A percentile compares a stretch with the other conserved stretches of the same genome.
These are phyloP conservation scores for Endogone sp. DNA, from an alignment of 192 early-diverging fungal genomes.

Conservation along the genomic window DNA sequence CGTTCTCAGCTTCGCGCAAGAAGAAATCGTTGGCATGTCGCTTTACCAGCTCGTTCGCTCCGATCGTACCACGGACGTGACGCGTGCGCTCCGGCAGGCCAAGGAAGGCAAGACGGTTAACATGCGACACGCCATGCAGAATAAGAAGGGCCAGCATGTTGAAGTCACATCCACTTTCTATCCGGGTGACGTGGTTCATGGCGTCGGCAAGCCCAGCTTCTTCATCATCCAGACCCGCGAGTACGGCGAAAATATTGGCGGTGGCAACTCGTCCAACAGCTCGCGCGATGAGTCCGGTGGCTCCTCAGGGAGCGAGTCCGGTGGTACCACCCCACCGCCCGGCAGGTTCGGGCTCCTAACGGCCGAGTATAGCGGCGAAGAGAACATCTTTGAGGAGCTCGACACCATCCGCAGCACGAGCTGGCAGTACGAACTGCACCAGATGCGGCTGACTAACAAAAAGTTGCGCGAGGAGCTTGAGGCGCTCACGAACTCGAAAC, in stretches of 20 bases:
- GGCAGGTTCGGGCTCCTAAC: conserved; percentile 5
- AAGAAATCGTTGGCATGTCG: conserved; percentile 35
- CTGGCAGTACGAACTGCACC: conserved; percentile 65
- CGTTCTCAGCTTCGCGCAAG: conserved; percentile 22
- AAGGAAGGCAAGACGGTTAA: conserved; percentile 31
- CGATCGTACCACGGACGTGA: conserved; percentile 38
- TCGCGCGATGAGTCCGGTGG: background rate
- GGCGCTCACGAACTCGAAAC: conserved; percentile 22
- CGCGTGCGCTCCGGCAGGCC: conserved; percentile 28
- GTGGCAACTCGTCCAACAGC: background rate
- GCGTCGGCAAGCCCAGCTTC: conserved; percentile 19
- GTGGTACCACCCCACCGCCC: background rate
- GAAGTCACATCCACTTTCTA: conserved; percentile 33
- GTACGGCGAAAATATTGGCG: background rate
- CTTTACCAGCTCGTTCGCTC: conserved; percentile 37
- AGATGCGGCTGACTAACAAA: conserved; percentile 51
- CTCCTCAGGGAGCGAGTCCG: background rate
- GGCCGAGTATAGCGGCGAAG: conserved; percentile 14
- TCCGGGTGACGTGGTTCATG: conserved; percentile 26
- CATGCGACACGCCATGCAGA: conserved; percentile 30
- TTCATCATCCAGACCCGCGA: conserved; percentile 22
- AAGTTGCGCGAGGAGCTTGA: conserved; percentile 54
- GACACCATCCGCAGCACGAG: conserved; percentile 39
- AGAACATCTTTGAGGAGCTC: conserved; percentile 44
- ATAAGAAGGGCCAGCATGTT: conserved; percentile 32